Percentiles rank a stretch among this genome's conserved stretches.
Conservation (phyloP, 495 filamentous ascomycete genomes). For the Penicillium cinerascens region DNA sequence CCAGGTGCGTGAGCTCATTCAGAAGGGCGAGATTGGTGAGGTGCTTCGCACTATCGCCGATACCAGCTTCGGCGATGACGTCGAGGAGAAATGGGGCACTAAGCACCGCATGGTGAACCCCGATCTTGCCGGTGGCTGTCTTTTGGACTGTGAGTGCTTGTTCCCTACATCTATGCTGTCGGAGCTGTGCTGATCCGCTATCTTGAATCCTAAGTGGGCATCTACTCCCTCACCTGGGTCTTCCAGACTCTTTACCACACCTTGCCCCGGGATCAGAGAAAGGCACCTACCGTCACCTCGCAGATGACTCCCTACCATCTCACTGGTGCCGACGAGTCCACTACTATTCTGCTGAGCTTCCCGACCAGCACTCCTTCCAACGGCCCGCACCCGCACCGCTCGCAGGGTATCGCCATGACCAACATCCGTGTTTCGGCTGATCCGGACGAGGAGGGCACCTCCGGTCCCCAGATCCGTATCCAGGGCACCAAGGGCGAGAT, state of each 20-base stretch:
- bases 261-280: conserved; percentile 53
- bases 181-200: conserved; percentile 1
- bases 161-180: neutral
- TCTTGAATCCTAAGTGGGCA: conserved; percentile 53
- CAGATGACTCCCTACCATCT: conserved; percentile 71
- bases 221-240: conserved; percentile 90
- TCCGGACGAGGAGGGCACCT: conserved; percentile 57
- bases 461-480: conserved; percentile 71
- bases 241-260: conserved; percentile 88
- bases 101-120: conserved; percentile 80
- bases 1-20: conserved; percentile 68
- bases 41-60: conserved; percentile 78
- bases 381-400: conserved; percentile 29
- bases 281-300: conserved; percentile 53
- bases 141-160: conserved; percentile 61
- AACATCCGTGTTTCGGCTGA: conserved; percentile 65
- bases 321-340: conserved; percentile 81
- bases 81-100: conserved; percentile 51
- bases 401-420: conserved; percentile 77
- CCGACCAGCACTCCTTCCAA: conserved; percentile 55
- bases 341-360: conserved; percentile 76
- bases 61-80: conserved; percentile 49
- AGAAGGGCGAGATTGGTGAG: conserved; percentile 66
- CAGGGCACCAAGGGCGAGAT: conserved; percentile 86
- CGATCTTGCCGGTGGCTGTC: conserved; percentile 78